Percentiles rank a stretch among this genome's conserved stretches.
These are phyloP conservation scores for Poa pratensis DNA, from an alignment of 176 grass and related monocot genomes.

Conservation along the genomic window DNA sequence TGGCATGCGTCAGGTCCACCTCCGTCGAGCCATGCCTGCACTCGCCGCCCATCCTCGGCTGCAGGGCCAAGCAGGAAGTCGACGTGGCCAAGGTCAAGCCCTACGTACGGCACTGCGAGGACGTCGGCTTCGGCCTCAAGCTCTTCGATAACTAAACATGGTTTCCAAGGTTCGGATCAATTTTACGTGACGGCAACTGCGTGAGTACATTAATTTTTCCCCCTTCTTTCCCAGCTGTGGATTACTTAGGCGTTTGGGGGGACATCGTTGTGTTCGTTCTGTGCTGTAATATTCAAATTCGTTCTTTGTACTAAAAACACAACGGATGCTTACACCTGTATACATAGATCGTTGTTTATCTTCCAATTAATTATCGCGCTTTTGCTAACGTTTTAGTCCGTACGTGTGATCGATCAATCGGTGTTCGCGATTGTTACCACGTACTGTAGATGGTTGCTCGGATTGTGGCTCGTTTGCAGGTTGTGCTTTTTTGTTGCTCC, in stretches of 20 bases:
- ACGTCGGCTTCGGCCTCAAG: constrained; percentile 73
- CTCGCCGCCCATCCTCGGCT: constrained; percentile 70
- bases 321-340: background rate
- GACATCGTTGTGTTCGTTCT: constrained; percentile 42
- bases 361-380: too few relatives aligned
- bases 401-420: too few relatives aligned
- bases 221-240: background rate
- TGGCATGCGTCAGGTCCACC: constrained; percentile 65
- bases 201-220: background rate
- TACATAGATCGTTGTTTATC: background rate
- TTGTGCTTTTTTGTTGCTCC: too few relatives aligned
- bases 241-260: constrained; percentile 43
- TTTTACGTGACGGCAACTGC: background rate
- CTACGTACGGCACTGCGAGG: constrained; percentile 86
- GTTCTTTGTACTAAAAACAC: constrained; percentile 10
- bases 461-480: too few relatives aligned
- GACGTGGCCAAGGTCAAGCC: constrained; percentile 62
- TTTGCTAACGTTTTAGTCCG: too few relatives aligned
- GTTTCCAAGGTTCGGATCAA: background rate
- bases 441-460: too few relatives aligned
- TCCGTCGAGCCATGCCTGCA: constrained; percentile 96
- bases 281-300: constrained; percentile 37
- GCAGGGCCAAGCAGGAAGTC: constrained; percentile 62
- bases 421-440: too few relatives aligned
- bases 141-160: constrained; percentile 64